Evolutionary conservation across 345 rosid species (phyloP), one percentile per base, ranked within the genome.

Genomic region (Salix suchowensis): DNA sequence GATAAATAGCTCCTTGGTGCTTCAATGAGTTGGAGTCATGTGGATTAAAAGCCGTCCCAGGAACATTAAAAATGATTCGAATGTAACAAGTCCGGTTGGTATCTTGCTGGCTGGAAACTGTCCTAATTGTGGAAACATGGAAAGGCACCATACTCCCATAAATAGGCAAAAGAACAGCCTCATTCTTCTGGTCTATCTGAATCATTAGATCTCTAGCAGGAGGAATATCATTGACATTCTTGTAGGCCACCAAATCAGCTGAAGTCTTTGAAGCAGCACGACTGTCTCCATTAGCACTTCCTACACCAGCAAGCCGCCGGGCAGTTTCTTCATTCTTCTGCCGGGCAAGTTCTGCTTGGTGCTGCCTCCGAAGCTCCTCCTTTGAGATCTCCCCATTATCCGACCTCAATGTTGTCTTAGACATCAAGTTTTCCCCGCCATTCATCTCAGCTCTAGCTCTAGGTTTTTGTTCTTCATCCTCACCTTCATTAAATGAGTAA

Each of bases 281-380:
- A 82, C 77, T 83, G 75, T 92, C 92, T 75, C 91, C 96, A 1
- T 85, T 58, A 58, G 92, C 92, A 12, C 62, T 72, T 2, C 89
- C 89, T 60, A 76, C 96, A 80, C 97, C 97, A 70, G 97, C 96
- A 84, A 94, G 97, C 71, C 98, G 82, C 74, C 96, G 77, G 2
- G 96, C 96, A 76, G 93, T 92, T 83, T 94, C 98, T 89, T 92
- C 96, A 78, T 91, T 94, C 82, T 94, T 92, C 86, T 91, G 94
- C n/a, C 92, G 94, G n/a, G 98, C 98, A 78, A 94, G 90, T 82
- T 94, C 98, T 30, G 96, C 94, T 80, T 94, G 98, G 73, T 94
- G 98, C 93, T 89, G 98, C 85, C 94, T 88, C 79, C 98, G 85
- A 6, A 89, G 86, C 89, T 94, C 98, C 77, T 94, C 98, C 82